Base-by-base conservation (phyloP, 1,284 basidiomycete species). In the Phlebopus sp. region DNA sequence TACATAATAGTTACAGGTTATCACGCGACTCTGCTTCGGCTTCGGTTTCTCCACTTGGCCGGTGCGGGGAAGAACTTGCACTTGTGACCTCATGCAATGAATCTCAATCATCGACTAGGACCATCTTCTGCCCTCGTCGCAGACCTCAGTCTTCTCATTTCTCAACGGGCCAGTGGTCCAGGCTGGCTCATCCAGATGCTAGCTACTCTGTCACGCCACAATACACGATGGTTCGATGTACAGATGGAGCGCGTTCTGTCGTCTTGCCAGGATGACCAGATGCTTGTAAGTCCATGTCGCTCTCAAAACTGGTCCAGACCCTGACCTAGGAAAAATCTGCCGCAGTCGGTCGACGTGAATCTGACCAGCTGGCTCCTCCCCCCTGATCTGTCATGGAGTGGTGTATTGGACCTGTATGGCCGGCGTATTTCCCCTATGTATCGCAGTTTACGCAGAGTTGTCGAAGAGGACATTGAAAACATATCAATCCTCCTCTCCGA, bases 401-500 rank as follows among this genome's bases (percentile, higher is more conserved):
- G 54, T 21, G 53, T 69, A 2, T 55, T 62, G n/a, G 51, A 52
- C 21, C 52, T 63, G 18, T 73, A 63, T 52, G 55, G 56, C 18
- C 59, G 56, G 30, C 57, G 62, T 21, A 50, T 71, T 30, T 47
- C 55, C 4, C 69, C 72, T 9, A 55, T 69, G 14, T 74, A 60
- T 54, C 55, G 54, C 30, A 58, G 53, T 42, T 19, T 73, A 21
- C 63, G 64, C 35, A 59, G 51, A 35, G 58, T 63, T 21, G 46
- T 72, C 8, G 53, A 49, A 37, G 55, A 62, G 25, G 71, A 74
- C 45, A 47, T 72, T 14, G 60, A 70, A 31, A 63, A 61, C 44
- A 61, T 73, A 18, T 58, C 68, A 5, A 59, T 62, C 38, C 41
- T 75, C 10, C 55, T 74, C 30, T 60, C 63, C 19, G 67, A 68